Evolutionary conservation across 306 rosid species (phyloP).

Genomic region (Myrica gale): DNA sequence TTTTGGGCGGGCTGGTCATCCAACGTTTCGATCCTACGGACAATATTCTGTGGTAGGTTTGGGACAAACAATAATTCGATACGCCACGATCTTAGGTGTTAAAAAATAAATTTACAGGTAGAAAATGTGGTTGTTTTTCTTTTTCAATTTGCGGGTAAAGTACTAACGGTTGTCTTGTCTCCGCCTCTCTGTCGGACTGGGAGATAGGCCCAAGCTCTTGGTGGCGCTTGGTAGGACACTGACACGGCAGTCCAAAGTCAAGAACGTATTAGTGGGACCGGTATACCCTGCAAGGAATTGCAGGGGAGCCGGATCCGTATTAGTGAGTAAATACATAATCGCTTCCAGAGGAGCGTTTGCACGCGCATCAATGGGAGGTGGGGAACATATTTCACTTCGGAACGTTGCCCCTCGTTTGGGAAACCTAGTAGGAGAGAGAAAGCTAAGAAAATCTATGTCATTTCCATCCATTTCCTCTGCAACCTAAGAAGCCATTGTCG

Average conservation of each 20-base stretch:
- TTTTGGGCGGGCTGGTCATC: too few species aligned
- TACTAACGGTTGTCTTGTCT: too few species aligned
- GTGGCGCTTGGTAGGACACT: conserved; percentile 13
- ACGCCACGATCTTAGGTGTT: too few species aligned
- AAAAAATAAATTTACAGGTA: neutral
- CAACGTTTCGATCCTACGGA: too few species aligned
- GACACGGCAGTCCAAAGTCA: neutral
- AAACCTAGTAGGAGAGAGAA: conserved; percentile 18
- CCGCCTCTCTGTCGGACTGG: neutral
- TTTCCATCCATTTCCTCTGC: conserved; percentile 7
- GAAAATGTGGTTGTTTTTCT: neutral
- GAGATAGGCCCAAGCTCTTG: neutral
- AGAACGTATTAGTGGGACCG: too few species aligned
- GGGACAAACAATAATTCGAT: too few species aligned
- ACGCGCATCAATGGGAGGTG: conserved; percentile 37
- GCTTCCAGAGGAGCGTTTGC: neutral
- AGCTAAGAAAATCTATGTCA: neutral
- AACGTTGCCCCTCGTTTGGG: conserved; percentile 30
- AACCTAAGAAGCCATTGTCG: conserved; percentile 8
- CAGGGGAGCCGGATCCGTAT: too few species aligned
- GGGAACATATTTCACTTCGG: neutral
- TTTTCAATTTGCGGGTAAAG: too few species aligned
- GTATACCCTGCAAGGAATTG: too few species aligned
- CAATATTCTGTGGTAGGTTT: too few species aligned
- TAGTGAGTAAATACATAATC: too few species aligned